Base-by-base conservation (phyloP, 2,329 filamentous ascomycete genomes). In the Botrytis paeoniae region DNA sequence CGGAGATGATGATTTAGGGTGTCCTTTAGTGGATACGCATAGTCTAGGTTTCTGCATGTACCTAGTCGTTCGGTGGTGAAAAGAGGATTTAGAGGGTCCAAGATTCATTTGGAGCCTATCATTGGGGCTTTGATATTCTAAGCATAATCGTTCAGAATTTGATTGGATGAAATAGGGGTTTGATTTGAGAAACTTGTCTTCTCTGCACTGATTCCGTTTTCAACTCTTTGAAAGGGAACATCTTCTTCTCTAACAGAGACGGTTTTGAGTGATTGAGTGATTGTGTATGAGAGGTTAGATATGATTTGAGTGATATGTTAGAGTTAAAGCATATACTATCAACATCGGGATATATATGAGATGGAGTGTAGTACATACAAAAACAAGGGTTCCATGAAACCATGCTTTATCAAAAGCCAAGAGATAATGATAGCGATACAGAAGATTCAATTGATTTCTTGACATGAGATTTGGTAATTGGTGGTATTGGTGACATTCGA, bases 1-100 rank as follows among this genome's bases (percentile, higher is more conserved):
- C 64, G 45, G 45, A 66, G 63, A 66, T 51, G 59, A 37, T 39
- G 59, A 14, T 61, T 61, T 37, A 37, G 35, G 59, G 59, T 61
- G 59, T 8, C 3, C 37, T 29, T 37, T 10, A 54, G 45, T 66
- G 64, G 64, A 54, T 51, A 37, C 25, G 35, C 64, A 54, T 54
- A 29, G 32, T 32, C 63, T 66, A 43, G 43, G 63, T 51, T 43
- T 3, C 63, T 66, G 32, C 45, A 54, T 51, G 32, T 66, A 51
- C 45, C 45, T 25, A 12, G 64, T 66, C 45, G 45, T 22, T 35
- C 48, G 25, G 48, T n/a, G 48, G 48, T 54, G 48, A 29, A 54
- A n/a, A 51, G 63, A 66, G 63, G 35, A 51, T 51, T 54, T n/a
- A 37, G 43, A 66, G 63, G 43, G 43, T 20, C 43, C 43, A 37